phyloP scores from a whole-genome alignment of 192 early-diverging fungal species.

The Dispira simplex region DNA sequence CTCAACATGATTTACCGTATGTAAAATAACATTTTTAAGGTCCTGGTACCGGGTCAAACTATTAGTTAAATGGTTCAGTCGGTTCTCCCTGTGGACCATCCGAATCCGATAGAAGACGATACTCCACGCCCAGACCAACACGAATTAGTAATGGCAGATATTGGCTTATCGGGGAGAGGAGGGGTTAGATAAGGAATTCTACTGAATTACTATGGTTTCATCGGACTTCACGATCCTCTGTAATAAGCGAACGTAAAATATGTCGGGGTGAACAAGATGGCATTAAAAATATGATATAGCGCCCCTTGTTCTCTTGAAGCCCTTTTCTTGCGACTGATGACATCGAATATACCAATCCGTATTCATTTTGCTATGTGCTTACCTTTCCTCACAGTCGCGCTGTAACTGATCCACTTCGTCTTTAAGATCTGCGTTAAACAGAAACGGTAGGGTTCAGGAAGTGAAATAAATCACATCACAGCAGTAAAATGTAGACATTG shows the following conservation, averaged over 20 bases:
- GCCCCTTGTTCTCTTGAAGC: background rate
- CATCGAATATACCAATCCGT: background rate
- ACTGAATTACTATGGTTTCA: background rate
- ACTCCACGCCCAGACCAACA: background rate
- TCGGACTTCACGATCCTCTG: background rate
- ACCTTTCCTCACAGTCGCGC: background rate
- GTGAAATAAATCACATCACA: background rate
- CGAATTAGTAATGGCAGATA: background rate
- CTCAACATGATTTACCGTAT: slow-evolving; percentile 6
- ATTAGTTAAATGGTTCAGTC: background rate
- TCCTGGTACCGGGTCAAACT: slow-evolving; percentile 7
- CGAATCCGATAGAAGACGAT: background rate
- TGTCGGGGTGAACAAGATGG: background rate
- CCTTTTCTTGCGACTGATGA: background rate
- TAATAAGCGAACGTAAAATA: background rate
- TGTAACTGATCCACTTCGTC: background rate
- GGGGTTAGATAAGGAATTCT: background rate
- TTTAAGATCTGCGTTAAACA: background rate
- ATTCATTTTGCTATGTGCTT: background rate
- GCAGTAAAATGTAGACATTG: background rate
- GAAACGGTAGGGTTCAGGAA: background rate
- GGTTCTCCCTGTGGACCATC: background rate
- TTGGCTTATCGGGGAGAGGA: background rate
- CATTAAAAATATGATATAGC: background rate
- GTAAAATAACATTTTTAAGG: slow-evolving; percentile 11